A percentile compares a stretch with the other conserved stretches of the same genome.
Conservation (phyloP, 169 alveolate genomes). For the Plasmodium relictum region DNA sequence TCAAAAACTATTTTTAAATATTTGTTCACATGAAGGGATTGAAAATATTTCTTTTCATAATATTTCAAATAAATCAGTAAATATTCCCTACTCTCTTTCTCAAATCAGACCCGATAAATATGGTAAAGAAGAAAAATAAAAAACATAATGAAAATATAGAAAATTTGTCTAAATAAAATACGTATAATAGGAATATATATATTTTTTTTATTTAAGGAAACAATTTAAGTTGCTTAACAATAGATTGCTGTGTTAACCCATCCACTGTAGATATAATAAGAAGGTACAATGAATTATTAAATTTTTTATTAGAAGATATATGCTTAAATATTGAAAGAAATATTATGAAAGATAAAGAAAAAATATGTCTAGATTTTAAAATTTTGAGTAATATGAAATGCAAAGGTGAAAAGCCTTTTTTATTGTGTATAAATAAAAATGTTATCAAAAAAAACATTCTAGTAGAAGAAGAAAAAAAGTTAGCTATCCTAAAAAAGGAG, state of each 20-base stretch:
- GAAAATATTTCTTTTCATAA: conserved; percentile 39
- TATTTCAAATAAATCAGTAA: conserved; percentile 8
- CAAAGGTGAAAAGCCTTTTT: conserved; percentile 73
- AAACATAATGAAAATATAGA: background rate
- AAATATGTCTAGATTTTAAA: conserved; percentile 58
- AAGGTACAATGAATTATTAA: conserved; percentile 41
- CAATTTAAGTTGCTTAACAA: conserved; percentile 40
- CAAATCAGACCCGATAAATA: conserved; percentile 69
- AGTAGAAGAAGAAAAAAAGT: conserved; percentile 46
- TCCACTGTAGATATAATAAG: conserved; percentile 44
- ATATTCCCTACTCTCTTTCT: conserved; percentile 72
- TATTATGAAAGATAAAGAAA: conserved; percentile 59
- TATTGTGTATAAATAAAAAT: conserved; percentile 47
- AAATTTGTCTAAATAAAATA: background rate
- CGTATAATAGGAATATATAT: background rate
- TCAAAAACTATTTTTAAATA: conserved; percentile 41
- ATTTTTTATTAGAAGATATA: conserved; percentile 43
- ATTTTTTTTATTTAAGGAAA: conserved; percentile 32
- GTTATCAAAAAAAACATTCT: conserved; percentile 8
- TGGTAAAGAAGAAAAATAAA: conserved; percentile 17
- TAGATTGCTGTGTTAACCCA: conserved; percentile 63
- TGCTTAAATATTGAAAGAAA: conserved; percentile 50
- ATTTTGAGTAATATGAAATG: conserved; percentile 42
- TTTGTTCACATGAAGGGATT: conserved; percentile 68
- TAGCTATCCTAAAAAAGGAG: conserved; percentile 39